Conservation (phyloP, 2,329 filamentous ascomycete genomes). For the Gyromitra esculenta region DNA sequence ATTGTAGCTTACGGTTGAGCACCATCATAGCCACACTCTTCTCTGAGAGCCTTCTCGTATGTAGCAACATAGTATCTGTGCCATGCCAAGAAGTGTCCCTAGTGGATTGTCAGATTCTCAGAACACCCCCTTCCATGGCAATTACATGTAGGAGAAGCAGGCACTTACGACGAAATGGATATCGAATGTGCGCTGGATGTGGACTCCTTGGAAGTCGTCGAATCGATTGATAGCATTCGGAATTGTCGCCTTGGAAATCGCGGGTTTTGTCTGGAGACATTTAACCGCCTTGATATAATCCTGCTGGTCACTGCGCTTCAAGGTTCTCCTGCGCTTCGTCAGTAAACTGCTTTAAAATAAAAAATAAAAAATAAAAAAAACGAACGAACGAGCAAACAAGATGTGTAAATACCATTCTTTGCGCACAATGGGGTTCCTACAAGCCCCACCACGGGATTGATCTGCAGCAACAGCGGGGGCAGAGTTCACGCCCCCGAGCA, state of each 20-base stretch:
- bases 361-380: too few relatives aligned
- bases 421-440: slow-evolving; percentile 33
- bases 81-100: slow-evolving; percentile 62
- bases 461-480: not conserved
- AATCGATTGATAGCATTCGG: slow-evolving; percentile 60
- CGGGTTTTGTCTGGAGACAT: slow-evolving; percentile 59
- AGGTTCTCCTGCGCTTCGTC: slow-evolving; percentile 49
- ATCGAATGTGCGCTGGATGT: slow-evolving; percentile 60
- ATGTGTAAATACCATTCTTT: slow-evolving; percentile 50
- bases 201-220: slow-evolving; percentile 62
- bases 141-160: too few relatives aligned
- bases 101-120: not conserved
- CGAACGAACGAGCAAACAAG: not conserved
- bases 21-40: slow-evolving; percentile 64
- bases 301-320: slow-evolving; percentile 56
- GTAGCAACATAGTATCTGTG: slow-evolving; percentile 63
- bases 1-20: slow-evolving; percentile 61
- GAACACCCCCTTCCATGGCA: too few relatives aligned
- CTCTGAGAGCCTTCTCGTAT: slow-evolving; percentile 61
- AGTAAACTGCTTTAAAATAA: not conserved
- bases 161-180: slow-evolving; percentile 59
- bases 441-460: not conserved
- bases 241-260: slow-evolving; percentile 58
- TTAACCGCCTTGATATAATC: slow-evolving; percentile 61
- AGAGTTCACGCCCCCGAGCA: slow-evolving; percentile 5